These are phyloP conservation scores for Venturiaceae sp. DNA, from an alignment of 2,329 filamentous ascomycete species.

Conservation along the genomic window DNA sequence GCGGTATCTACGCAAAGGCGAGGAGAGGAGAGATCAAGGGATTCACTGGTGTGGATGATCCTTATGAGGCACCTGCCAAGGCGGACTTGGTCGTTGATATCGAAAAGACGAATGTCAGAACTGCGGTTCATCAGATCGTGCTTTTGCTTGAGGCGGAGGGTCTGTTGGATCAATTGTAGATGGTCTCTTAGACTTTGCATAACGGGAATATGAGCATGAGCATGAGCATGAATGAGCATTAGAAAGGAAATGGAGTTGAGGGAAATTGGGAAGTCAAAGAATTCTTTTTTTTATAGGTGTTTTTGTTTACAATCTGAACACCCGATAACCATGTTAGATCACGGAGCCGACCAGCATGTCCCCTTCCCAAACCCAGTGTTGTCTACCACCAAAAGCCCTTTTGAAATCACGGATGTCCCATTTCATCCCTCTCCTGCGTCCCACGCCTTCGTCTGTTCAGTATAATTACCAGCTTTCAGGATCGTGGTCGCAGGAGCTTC, in stretches of 20 bases:
- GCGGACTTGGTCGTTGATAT: slow-evolving; percentile 77
- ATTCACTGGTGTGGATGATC: slow-evolving; percentile 96
- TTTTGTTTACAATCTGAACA: not conserved
- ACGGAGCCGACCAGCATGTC: too few species aligned
- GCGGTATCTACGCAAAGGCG: slow-evolving; percentile 78
- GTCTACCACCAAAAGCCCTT: too few species aligned
- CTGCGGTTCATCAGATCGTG: slow-evolving; percentile 94
- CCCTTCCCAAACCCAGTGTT: too few species aligned
- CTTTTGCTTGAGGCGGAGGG: slow-evolving; percentile 84
- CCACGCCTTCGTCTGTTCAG: too few species aligned
- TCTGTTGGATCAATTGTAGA: slow-evolving; percentile 59
- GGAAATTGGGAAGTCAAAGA: not conserved
- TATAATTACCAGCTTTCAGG: too few species aligned
- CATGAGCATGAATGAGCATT: not conserved
- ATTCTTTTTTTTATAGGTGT: not conserved
- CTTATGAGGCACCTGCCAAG: slow-evolving; percentile 78
- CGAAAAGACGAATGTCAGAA: slow-evolving; percentile 79
- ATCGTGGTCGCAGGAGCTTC: too few species aligned
- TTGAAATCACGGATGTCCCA: too few species aligned
- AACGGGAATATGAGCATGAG: not conserved
- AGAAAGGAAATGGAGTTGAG: not conserved
- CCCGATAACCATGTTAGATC: too few species aligned
- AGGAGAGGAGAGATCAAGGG: slow-evolving; percentile 88
- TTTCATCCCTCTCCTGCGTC: too few species aligned
- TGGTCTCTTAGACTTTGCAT: not conserved